A percentile compares a stretch with the other conserved stretches of the same genome.
phyloP scores from a whole-genome alignment of 1,284 basidiomycete genomes.

The Golubevia pallescens region DNA sequence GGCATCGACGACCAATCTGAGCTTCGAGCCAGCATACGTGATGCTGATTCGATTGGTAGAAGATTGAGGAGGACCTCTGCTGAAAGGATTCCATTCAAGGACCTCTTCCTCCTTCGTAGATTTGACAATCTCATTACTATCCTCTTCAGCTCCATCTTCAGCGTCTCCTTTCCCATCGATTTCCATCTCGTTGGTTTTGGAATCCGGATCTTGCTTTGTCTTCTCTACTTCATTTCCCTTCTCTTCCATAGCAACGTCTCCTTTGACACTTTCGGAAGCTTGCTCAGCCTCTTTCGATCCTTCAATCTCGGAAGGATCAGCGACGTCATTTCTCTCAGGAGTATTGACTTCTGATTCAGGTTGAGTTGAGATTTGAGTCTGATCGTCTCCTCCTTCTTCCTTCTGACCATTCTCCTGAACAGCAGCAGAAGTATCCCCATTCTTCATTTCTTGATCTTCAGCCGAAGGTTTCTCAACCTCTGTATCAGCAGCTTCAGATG shows the following conservation, averaged over 20 bases:
- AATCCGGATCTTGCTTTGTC: too few relatives aligned
- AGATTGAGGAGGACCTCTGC: slow-evolving; percentile 36
- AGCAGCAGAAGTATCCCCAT: background rate
- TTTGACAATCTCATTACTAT: background rate
- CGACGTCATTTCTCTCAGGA: background rate
- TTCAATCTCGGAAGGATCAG: background rate
- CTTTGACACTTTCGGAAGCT: background rate
- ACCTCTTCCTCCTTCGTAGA: background rate
- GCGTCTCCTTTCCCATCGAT: too few relatives aligned
- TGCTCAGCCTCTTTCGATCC: background rate
- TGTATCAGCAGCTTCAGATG: background rate
- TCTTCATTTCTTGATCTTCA: background rate
- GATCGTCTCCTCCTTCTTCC: background rate
- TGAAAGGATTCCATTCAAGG: slow-evolving; percentile 10
- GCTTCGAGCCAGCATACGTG: slow-evolving; percentile 29
- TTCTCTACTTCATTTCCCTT: background rate
- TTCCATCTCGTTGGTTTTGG: too few relatives aligned
- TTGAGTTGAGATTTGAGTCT: background rate
- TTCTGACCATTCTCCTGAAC: background rate
- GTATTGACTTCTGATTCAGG: background rate
- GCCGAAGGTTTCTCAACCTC: background rate
- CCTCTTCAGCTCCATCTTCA: background rate
- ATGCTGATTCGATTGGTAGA: slow-evolving; percentile 37
- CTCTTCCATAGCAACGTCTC: background rate
- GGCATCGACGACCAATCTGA: slow-evolving; percentile 38